Base-by-base conservation (phyloP, 805 yeast genomes). In the Ogataea haglerorum region DNA sequence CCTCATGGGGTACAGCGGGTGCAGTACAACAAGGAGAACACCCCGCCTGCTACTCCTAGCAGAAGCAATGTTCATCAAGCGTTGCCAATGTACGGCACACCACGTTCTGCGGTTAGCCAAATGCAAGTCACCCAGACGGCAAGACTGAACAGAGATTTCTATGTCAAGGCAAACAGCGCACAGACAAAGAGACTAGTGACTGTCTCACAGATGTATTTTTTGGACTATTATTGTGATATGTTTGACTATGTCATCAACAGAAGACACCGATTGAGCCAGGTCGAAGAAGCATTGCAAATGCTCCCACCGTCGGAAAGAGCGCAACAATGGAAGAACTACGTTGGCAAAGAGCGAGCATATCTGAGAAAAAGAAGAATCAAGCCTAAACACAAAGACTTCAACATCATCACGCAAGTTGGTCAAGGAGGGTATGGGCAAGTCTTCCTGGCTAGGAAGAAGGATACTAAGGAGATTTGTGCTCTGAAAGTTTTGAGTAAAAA, bases 391-490 rank as follows among this genome's bases (percentile, higher is more conserved):
- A 90, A 90, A 53, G 99, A 93, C 63, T 93, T 93, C 60, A 95
- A 89, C 60, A 86, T 91, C 71, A 83, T 93, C 51, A 93, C 99
- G 1, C 99, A 93, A 68, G 97, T 93, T 23, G 99, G 99, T 10
- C 99, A 93, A 69, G 99, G 99, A 58, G 99, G 99, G 3, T 93
- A 93, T 59, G 99, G 99, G 17, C 97, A 93, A 65, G 99, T 93
- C n/a, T 93, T 87, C 56, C 68, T 93, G 47, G 97, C 99, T 1
- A 77, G 90, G 51, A 93, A 93, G 70, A 82, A 81, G 51, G 99
- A 93, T 57, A 89, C 98, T 1, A 79, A 82, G 48, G 99, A 93
- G 64, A 84, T 93, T 34, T 91, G 96, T 65, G 99, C 99, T 2
- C 71, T 93, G 54, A 93, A 93, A 62, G 86, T 93, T 10, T 73